Conservation (phyloP, 768 basidiomycete genomes). For the Pleurotus sapidus region DNA sequence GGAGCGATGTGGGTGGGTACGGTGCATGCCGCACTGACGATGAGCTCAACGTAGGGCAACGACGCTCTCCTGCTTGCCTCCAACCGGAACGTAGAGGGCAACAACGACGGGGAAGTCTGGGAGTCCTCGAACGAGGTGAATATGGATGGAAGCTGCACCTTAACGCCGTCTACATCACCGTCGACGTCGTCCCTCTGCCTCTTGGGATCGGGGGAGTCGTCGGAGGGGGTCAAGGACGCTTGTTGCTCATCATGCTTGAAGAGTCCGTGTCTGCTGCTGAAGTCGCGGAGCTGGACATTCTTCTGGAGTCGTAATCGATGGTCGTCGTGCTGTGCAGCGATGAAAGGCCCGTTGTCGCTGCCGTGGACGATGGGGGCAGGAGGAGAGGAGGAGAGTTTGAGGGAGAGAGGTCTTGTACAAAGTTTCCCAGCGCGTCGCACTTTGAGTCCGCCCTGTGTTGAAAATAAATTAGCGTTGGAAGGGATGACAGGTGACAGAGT, state of each 20-base stretch:
- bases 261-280: constrained; percentile 65
- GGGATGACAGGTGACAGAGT: constrained; percentile 25
- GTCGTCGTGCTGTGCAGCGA: constrained; percentile 19
- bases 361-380: constrained; percentile 12
- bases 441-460: constrained; percentile 34
- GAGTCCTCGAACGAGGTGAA: constrained; percentile 64
- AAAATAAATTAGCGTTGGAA: constrained; percentile 15
- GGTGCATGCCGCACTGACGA: constrained; percentile 54
- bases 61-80: constrained; percentile 58
- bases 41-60: constrained; percentile 55
- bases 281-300: constrained; percentile 77
- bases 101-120: no score
- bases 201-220: constrained; percentile 54
- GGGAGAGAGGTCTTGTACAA: constrained; percentile 43
- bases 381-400: constrained; percentile 43
- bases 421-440: constrained; percentile 16
- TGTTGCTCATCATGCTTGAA: constrained; percentile 56
- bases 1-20: constrained; percentile 47
- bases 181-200: constrained; percentile 37
- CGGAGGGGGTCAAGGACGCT: constrained; percentile 54
- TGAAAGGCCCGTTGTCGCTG: constrained; percentile 10
- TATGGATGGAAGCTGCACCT: constrained; percentile 74
- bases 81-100: constrained; percentile 34
- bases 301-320: constrained; percentile 58
- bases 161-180: constrained; percentile 41